A percentile compares a stretch with the other conserved stretches of the same genome.
Conservation (phyloP, 2,329 filamentous ascomycete species). For the Elsinoe perseae region DNA sequence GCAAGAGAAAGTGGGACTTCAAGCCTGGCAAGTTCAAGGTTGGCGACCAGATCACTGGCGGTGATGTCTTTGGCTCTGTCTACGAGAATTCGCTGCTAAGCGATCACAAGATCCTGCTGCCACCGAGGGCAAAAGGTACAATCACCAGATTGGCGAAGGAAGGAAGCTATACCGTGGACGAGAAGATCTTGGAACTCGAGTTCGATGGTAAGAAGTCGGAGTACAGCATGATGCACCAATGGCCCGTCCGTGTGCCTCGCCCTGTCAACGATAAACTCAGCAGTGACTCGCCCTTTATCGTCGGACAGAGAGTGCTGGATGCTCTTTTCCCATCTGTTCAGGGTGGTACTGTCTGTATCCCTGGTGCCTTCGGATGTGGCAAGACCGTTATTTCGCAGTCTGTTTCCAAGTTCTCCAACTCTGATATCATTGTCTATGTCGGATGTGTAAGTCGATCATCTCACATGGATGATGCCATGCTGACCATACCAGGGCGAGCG, state of each 20-base stretch:
- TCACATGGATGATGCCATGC: slow-evolving; percentile 22
- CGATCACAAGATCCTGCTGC: slow-evolving; percentile 87
- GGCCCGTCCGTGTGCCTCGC: slow-evolving; percentile 93
- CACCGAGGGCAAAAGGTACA: slow-evolving; percentile 79
- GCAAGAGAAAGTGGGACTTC: slow-evolving; percentile 93
- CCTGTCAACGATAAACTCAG: slow-evolving; percentile 87
- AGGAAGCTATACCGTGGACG: slow-evolving; percentile 86
- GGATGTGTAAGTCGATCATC: slow-evolving; percentile 44
- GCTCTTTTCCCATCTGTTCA: slow-evolving; percentile 93
- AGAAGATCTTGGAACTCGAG: slow-evolving; percentile 91
- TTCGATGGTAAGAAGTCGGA: slow-evolving; percentile 94
- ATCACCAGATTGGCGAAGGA: slow-evolving; percentile 86
- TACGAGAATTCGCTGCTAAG: slow-evolving; percentile 93
- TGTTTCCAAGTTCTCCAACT: slow-evolving; percentile 99
- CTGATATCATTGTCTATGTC: slow-evolving; percentile 96
- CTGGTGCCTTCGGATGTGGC: slow-evolving; percentile 94
- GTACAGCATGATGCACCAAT: slow-evolving; percentile 97
- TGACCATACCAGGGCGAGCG: slow-evolving; percentile 57
- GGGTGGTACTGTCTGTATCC: slow-evolving; percentile 95
- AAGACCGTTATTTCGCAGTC: slow-evolving; percentile 99
- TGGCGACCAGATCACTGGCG: slow-evolving; percentile 92
- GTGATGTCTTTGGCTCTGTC: slow-evolving; percentile 91
- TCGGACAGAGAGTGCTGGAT: slow-evolving; percentile 93
- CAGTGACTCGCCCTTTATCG: slow-evolving; percentile 83
- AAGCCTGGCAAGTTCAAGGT: slow-evolving; percentile 75